Conservation (phyloP, 2,329 filamentous ascomycete species). For the Ceratocystis alfenasii region DNA sequence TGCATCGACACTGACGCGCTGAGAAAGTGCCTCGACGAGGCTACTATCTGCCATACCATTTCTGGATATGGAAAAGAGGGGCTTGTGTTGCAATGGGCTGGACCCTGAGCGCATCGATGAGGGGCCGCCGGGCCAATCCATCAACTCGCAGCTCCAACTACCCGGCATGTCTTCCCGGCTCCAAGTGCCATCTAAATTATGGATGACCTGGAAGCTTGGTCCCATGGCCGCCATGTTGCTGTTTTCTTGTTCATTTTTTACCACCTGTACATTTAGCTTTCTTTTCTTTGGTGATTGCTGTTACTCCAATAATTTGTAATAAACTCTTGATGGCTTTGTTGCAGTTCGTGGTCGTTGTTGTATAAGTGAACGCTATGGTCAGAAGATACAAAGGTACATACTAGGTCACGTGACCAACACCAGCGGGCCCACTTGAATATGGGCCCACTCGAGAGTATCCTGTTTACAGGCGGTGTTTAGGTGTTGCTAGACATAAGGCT, state of each 20-base stretch:
- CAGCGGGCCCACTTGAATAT: slow-evolving; percentile 8
- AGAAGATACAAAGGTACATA: neutral
- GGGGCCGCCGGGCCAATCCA: neutral
- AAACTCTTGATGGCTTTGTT: neutral
- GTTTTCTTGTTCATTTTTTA: neutral
- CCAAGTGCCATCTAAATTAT: neutral
- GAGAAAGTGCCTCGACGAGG: neutral
- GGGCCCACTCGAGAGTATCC: neutral
- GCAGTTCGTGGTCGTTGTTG: neutral
- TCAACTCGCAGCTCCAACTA: neutral
- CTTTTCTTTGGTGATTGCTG: slow-evolving; percentile 12
- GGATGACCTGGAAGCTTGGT: neutral
- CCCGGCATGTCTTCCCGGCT: neutral
- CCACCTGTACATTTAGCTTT: neutral
- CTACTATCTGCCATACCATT: neutral
- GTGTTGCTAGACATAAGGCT: neutral
- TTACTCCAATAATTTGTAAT: neutral
- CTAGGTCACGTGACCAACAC: slow-evolving; percentile 1
- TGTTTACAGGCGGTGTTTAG: neutral
- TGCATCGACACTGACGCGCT: neutral
- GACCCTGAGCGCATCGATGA: neutral
- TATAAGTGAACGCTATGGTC: neutral
- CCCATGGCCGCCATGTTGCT: neutral
- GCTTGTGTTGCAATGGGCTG: neutral
- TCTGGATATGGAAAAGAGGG: neutral